Base-by-base conservation (phyloP, 257 asterid species). In the Anisodus tanguticus region DNA sequence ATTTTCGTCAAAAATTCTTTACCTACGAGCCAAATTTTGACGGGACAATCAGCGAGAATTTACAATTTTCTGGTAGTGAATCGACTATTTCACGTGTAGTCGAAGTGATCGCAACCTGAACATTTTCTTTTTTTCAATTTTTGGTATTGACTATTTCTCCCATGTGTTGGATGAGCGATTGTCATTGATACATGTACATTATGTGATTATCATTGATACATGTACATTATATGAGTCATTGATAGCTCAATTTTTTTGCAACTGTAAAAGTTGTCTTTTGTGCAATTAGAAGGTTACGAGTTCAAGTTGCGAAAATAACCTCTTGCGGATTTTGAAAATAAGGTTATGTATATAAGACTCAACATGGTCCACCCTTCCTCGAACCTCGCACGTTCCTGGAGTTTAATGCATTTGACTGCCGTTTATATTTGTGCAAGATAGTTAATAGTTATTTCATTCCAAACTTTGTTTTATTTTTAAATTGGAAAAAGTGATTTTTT, bases 301-400 rank as follows among this genome's bases (percentile, higher is more conserved):
- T 70, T 70, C 7, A 70, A 17, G 12, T 4, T 2, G 0, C 1
- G 9, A 31, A 70, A 70, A 64, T 2, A 64, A 2, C 0, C 9
- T 2, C 15, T 64, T 9, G 8, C 13, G 1, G 8, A 10, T 1
- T 31, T 31, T 31, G 2, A 31, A 31, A 31, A 31, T 31, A 31
- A 31, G 35, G 35, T 31, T 31, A 1, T 31, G 1, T 31, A 31
- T 31, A 31, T 31, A 31, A 31, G 35, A 31, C 35, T 31, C 35
- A 31, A 31, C 35, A 31, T 31, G 35, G 1, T 31, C 2, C 35
- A 0, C 35, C 35, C 35, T 31, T 49, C 62, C 6, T 11, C 0
- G 2, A 3, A 47, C 12, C 0, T 1, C 0, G 3, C 0, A 5
- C 11, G 5, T 19, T 19, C 1, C 11, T 2, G 7, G 4, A 11